phyloP scores from a whole-genome alignment of 768 basidiomycete genomes.

The Termitomyces bulborhizus region DNA sequence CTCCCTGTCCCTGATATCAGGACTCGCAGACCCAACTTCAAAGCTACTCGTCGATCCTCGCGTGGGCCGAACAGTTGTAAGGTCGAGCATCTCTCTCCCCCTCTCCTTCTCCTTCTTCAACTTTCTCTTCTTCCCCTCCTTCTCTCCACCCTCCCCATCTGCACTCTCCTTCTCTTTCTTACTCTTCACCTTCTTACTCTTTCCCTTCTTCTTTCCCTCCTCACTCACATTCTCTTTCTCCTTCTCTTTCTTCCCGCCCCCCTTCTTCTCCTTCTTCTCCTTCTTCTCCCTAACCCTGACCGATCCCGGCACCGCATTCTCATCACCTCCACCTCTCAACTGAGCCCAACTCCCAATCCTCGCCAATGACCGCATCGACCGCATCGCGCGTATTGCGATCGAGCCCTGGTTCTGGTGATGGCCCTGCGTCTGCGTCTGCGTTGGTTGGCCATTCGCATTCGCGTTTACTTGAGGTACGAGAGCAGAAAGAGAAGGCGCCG shows the following conservation, averaged over 20 bases:
- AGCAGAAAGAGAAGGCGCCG: too few relatives aligned
- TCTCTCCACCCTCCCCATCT: conserved; percentile 5
- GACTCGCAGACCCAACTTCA: conserved; percentile 53
- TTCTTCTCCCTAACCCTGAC: conserved; percentile 12
- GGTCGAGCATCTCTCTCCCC: conserved; percentile 18
- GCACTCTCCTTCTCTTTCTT: conserved; percentile 27
- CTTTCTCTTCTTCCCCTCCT: conserved; percentile 14
- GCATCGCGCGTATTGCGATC: conserved; percentile 74
- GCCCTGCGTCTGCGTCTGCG: background rate
- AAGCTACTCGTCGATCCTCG: conserved; percentile 52
- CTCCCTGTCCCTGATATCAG: conserved; percentile 20
- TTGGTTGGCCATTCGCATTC: background rate
- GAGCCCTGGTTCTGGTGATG: conserved; percentile 36
- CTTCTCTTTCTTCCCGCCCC: conserved; percentile 13
- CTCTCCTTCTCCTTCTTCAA: conserved; percentile 14
- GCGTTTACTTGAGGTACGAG: background rate
- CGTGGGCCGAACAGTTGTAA: conserved; percentile 1
- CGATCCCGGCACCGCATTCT: conserved; percentile 13
- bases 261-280: background rate
- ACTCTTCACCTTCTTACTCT: conserved; percentile 23
- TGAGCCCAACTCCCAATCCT: conserved; percentile 71
- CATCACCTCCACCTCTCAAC: conserved; percentile 28
- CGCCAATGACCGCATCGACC: conserved; percentile 67
- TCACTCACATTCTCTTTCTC: conserved; percentile 22
- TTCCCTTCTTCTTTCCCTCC: conserved; percentile 17